Base-by-base conservation (phyloP, 129 eudicot genomes). In the Lonicera japonica region DNA sequence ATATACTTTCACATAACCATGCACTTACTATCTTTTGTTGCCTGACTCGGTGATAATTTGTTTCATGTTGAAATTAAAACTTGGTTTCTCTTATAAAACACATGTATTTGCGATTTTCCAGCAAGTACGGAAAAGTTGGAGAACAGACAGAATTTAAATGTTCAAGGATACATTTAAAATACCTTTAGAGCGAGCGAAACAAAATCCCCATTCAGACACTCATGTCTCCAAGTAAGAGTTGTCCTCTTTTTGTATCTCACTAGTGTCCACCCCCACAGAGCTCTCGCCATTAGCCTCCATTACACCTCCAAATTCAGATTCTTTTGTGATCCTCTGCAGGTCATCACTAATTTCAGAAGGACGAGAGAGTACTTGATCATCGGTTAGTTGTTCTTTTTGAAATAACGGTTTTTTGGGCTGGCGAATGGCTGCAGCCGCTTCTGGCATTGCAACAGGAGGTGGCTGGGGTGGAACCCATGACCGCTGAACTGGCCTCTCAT, bases 401-500 rank as follows among this genome's bases (percentile, higher is more conserved):
- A 47, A 48, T 0, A 66, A 22, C 20, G 95, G 60, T 61, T 82
- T 87, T 67, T 91, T 91, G 4, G 96, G 97, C 60, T 84, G 90
- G 19, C 97, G 79, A 70, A 89, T 89, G 71, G 97, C 97, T 17
- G 80, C 86, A 20, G 95, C 95, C 11, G 97, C 97, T 77, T 83
- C 97, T 0, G 90, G 86, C 88, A 85, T 85, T 21, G 75, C 95
- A 29, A 89, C 90, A 10, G 97, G 95, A 6, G 97, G 97, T 6
- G 90, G 95, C 77, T 78, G 95, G 11, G 97, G 97, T 47, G 96
- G 95, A 43, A 77, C 76, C 95, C 96, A 89, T 11, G 89, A 61
- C 21, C 90, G 76, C 67, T 80, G 90, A n/a, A 67, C 67, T 16
- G 90, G 90, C 53, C 74, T 57, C 24, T 89, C 89, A 43, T 48